A percentile compares a stretch with the other conserved stretches of the same genome.
Evolutionary conservation across 495 filamentous ascomycete species (phyloP).

Genomic region (Staphylotrichum tortipilum): DNA sequence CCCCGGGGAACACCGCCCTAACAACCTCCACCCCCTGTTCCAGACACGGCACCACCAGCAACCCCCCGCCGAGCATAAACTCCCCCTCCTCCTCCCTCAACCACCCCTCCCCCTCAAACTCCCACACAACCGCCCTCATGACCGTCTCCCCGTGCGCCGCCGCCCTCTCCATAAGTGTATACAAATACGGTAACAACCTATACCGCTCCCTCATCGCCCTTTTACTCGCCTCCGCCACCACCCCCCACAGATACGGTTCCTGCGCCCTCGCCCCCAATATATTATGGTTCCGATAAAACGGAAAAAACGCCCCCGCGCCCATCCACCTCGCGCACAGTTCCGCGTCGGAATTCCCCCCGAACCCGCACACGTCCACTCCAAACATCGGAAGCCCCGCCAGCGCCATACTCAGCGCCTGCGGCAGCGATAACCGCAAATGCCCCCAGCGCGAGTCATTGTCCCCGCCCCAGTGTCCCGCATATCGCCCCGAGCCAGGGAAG

Average conservation of each 20-base stretch:
- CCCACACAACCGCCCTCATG: constrained; percentile 76
- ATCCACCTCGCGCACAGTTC: constrained; percentile 84
- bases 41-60: constrained; percentile 69
- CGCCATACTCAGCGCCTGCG: constrained; percentile 77
- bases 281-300: constrained; percentile 86
- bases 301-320: constrained; percentile 78
- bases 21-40: constrained; percentile 56
- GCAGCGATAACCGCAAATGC: constrained; percentile 69
- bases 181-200: constrained; percentile 67
- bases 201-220: constrained; percentile 69
- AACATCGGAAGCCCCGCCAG: too few species aligned
- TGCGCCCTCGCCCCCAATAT: constrained; percentile 52
- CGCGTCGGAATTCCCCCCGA: constrained; percentile 58
- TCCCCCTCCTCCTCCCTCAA: constrained; percentile 61
- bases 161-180: constrained; percentile 67
- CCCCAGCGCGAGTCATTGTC: constrained; percentile 66
- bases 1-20: constrained; percentile 70
- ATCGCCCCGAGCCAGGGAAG: constrained; percentile 70
- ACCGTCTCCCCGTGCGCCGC: constrained; percentile 62
- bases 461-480: constrained; percentile 82
- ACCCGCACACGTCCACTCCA: constrained; percentile 75
- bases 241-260: constrained; percentile 69
- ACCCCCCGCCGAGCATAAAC: constrained; percentile 63
- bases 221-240: constrained; percentile 57
- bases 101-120: constrained; percentile 68